Conservation (phyloP, 768 basidiomycete genomes). For the Atractiella rhizophila region DNA sequence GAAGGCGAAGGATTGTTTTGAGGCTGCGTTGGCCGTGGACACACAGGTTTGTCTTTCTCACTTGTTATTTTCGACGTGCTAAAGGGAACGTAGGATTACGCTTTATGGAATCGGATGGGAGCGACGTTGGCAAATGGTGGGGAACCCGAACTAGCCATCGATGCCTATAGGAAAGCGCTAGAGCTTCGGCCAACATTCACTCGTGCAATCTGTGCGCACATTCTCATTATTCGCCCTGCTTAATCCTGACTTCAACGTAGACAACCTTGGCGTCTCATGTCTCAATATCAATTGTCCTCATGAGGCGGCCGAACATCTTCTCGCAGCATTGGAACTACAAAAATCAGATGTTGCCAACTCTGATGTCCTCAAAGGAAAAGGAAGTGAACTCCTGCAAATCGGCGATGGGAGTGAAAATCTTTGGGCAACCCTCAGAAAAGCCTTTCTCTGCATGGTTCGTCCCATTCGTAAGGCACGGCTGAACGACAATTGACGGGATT, state of each 20-base stretch:
- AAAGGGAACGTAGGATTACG: conserved; percentile 38
- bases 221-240: no score
- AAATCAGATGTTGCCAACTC: conserved; percentile 9
- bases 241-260: no score
- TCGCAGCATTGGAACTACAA: conserved; percentile 58
- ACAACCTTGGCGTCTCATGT: conserved; percentile 93
- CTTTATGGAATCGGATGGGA: conserved; percentile 85
- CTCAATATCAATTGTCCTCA: conserved; percentile 83
- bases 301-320: conserved; percentile 88
- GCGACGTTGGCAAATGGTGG: conserved; percentile 83
- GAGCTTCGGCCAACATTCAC: conserved; percentile 83
- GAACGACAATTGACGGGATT: background rate
- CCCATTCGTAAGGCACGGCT: background rate
- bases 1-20: conserved; percentile 80
- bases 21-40: conserved; percentile 49
- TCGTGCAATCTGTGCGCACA: conserved; percentile 80
- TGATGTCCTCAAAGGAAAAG: background rate
- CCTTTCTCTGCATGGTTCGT: conserved; percentile 54
- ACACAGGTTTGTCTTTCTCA: conserved; percentile 33
- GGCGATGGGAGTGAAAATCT: conserved; percentile 56
- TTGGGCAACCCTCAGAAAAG: conserved; percentile 67
- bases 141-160: conserved; percentile 66
- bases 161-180: conserved; percentile 51
- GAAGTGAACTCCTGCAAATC: conserved; percentile 12
- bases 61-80: background rate